Conservation (phyloP, 306 rosid species). For the Trifolium dubium region DNA sequence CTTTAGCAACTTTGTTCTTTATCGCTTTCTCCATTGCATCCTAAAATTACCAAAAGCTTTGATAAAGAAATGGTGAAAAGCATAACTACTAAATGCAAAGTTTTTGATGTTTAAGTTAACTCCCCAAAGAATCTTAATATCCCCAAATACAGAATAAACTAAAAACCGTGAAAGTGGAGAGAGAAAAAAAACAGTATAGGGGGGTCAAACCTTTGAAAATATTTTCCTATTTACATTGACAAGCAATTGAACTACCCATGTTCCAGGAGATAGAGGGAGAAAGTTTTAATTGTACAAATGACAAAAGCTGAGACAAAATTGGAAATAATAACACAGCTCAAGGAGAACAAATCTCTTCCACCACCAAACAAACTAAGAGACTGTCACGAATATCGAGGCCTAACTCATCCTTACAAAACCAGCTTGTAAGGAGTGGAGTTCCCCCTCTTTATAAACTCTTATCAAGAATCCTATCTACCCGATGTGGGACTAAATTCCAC, state of each 20-base stretch:
- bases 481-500: too few species aligned
- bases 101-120: slow-evolving; percentile 29
- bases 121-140: slow-evolving; percentile 3
- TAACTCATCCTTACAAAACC: too few species aligned
- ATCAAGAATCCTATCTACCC: too few species aligned
- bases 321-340: not conserved
- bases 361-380: slow-evolving; percentile 22
- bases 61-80: slow-evolving; percentile 24
- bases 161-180: slow-evolving; percentile 26
- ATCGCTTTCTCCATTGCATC: slow-evolving; percentile 99
- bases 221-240: slow-evolving; percentile 8
- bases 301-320: slow-evolving; percentile 14
- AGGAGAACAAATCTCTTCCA: not conserved
- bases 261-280: too few species aligned
- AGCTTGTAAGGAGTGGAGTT: too few species aligned
- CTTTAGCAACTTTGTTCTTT: slow-evolving; percentile 94
- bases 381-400: too few species aligned
- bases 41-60: slow-evolving; percentile 56
- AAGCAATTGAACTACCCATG: not conserved
- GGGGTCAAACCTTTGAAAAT: not conserved
- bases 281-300: slow-evolving; percentile 2
- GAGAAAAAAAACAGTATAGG: too few species aligned
- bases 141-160: slow-evolving; percentile 5
- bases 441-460: too few species aligned
- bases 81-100: slow-evolving; percentile 16